Conservation (phyloP, 2,329 filamentous ascomycete species). For the Metarhizium anisopliae region DNA sequence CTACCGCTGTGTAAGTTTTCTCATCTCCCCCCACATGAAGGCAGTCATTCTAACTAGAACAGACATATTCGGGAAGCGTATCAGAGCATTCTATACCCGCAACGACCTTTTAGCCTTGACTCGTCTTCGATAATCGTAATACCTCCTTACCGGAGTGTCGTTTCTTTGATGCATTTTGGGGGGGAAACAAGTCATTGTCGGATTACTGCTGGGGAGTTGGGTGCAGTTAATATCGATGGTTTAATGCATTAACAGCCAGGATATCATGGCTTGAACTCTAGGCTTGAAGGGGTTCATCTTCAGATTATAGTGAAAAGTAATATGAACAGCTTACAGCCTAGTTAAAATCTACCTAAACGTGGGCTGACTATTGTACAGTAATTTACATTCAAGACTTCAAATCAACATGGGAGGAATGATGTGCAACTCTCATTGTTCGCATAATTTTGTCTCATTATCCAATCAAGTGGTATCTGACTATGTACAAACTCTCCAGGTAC, state of each 20-base stretch:
- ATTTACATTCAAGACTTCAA: too few species aligned
- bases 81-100: constrained; percentile 65
- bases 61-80: constrained; percentile 74
- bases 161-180: background rate
- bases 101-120: constrained; percentile 54
- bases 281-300: background rate
- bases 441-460: background rate
- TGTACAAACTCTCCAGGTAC: background rate
- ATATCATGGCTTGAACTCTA: background rate
- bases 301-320: background rate
- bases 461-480: constrained; percentile 1
- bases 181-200: background rate
- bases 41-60: constrained; percentile 5
- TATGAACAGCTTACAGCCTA: too few species aligned
- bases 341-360: too few species aligned
- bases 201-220: background rate
- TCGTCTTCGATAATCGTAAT: constrained; percentile 16
- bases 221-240: background rate
- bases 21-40: too few species aligned
- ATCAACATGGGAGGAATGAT: too few species aligned
- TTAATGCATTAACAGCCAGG: background rate
- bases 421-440: background rate
- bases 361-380: too few species aligned
- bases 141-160: background rate
- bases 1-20: constrained; percentile 66